These are phyloP conservation scores for Pythium oligandrum DNA, from an alignment of 352 stramenopile genomes.

Conservation along the genomic window DNA sequence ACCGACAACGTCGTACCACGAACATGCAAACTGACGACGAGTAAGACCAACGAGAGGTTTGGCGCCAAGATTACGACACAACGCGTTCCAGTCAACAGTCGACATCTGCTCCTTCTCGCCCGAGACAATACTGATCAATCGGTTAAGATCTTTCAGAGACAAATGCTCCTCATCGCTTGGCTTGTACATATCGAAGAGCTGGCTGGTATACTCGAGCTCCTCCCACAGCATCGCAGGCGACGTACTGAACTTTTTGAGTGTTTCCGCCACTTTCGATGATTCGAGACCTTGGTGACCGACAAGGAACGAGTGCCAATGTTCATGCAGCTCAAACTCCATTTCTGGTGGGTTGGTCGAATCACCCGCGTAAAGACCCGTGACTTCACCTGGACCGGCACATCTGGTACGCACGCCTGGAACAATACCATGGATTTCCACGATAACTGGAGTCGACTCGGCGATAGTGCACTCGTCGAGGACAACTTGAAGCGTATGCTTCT, in stretches of 20 bases:
- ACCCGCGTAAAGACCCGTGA: conserved; percentile 25
- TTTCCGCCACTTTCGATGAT: conserved; percentile 31
- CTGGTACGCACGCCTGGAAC: conserved; percentile 10
- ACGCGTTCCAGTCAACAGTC: conserved; percentile 21
- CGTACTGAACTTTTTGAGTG: conserved; percentile 43
- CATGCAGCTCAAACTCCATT: conserved; percentile 40
- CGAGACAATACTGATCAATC: conserved; percentile 31
- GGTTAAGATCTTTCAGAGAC: conserved; percentile 27
- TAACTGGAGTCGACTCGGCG: conserved; percentile 18
- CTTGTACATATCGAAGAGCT: conserved; percentile 48
- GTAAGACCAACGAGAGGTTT: conserved; percentile 31
- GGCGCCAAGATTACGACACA: conserved; percentile 34
- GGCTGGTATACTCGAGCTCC: conserved; percentile 49
- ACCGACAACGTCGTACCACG: conserved; percentile 41
- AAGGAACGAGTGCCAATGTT: conserved; percentile 58
- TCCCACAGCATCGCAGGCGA: conserved; percentile 40
- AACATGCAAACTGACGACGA: conserved; percentile 48
- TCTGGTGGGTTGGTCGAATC: conserved; percentile 17
- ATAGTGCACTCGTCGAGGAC: conserved; percentile 30
- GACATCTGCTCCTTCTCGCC: conserved; percentile 27
- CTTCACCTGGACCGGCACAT: conserved; percentile 40
- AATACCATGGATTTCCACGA: conserved; percentile 33
- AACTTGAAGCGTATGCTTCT: conserved; percentile 33
- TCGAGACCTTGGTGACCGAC: conserved; percentile 42
- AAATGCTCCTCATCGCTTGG: conserved; percentile 17